A percentile compares a stretch with the other conserved stretches of the same genome.
Conservation (phyloP, 164 flowering plant genomes). For the Aristolochia fimbriata region DNA sequence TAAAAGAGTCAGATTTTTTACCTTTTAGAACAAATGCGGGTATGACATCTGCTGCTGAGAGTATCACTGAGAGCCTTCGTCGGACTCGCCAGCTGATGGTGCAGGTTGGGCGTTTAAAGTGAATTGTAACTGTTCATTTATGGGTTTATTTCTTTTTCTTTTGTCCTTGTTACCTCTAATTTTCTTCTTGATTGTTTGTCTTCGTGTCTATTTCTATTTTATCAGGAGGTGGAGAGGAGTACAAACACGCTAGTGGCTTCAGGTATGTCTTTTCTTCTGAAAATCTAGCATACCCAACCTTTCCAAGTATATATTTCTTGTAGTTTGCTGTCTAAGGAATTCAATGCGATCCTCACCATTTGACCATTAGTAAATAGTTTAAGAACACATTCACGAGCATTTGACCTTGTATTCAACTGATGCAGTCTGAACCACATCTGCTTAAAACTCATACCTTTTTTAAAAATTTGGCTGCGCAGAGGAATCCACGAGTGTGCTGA, state of each 20-base stretch:
- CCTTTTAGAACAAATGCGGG: constrained; percentile 82
- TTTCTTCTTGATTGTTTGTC: background rate
- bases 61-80: constrained; percentile 88
- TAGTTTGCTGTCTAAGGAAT: no score
- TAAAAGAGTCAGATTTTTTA: background rate
- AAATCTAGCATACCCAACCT: no score
- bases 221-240: constrained; percentile 92
- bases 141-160: background rate
- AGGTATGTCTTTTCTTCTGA: constrained; percentile 35
- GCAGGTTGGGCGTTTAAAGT: constrained; percentile 37
- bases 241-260: constrained; percentile 59
- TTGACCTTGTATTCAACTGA: no score
- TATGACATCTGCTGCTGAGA: constrained; percentile 93
- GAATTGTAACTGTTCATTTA: no score
- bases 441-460: no score
- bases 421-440: background rate
- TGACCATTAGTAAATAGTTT: no score
- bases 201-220: constrained; percentile 4
- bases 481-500: constrained; percentile 68
- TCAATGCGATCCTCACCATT: no score
- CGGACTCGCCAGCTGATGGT: constrained; percentile 90
- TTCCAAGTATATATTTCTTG: no score
- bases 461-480: constrained; percentile 26
- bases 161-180: background rate
- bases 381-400: no score